Evolutionary conservation across 495 filamentous ascomycete genomes (phyloP), one percentile per base, ranked within the genome.

Genomic region (Lasiosphaeria miniovina): DNA sequence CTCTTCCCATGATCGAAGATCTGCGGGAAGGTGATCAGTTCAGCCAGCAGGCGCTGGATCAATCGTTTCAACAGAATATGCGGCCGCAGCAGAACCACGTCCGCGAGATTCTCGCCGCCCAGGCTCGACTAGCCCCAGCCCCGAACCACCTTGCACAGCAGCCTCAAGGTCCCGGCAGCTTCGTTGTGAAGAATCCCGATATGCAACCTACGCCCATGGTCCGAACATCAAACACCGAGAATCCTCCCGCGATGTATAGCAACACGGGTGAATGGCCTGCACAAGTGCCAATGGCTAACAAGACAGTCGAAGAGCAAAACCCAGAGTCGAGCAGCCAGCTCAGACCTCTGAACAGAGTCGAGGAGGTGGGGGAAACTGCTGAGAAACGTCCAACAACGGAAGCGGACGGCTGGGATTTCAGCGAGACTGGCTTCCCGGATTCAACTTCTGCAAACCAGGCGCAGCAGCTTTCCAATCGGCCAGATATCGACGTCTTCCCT

Each of bases 371-470:
- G 17, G 70, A 62, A 24, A 50, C 15, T 15, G 49, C 52, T 4
- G 68, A 77, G 15, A 76, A 73, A 61, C 72, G 73, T 55, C 62
- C 55, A 15, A 41, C 58, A 14, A 36, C 59, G 35, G 88, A 94
- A 60, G 69, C 80, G 5, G 93, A 96, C 71, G 88, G 82, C 10
- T 98, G 94, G 94, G 90, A 94, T 69, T 98, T 98, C 67, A 90
- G 91, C 59, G 93, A 98, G 55, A 78, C 80, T 14, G 75, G 74
- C 34, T 82, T 82, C 57, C 74, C 77, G 15, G 76, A 85, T 33
- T 68, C 79, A 7, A 55, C 58, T 35, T 55, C 69, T 4, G 49
- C 82, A 78, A 61, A 71, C 71, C 66, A 64, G 36, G 52, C 64
- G 4, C 65, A 70, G 14, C 59, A 83, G 80, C 48, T 75, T 64